Evolutionary conservation across 139 green algal genomes (phyloP).

Genomic region (Desmodesmus armatus): DNA sequence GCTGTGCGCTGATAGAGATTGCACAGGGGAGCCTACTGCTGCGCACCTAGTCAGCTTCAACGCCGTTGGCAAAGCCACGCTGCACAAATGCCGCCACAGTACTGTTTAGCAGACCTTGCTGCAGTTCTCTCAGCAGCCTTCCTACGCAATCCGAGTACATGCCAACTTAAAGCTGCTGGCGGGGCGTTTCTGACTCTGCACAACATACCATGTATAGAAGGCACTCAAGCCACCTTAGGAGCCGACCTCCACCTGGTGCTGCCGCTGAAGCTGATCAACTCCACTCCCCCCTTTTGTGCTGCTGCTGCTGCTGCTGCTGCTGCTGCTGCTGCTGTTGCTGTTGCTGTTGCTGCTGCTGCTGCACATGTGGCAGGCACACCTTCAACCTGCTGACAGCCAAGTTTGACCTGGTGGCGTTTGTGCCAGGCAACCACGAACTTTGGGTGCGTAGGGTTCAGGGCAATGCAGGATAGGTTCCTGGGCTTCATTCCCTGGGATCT

Average conservation of each 20-base stretch:
- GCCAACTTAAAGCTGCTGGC: too few relatives aligned
- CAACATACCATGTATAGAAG: too few relatives aligned
- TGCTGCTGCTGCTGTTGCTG: not conserved
- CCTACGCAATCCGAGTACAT: too few relatives aligned
- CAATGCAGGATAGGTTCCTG: too few relatives aligned
- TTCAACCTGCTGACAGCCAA: slow-evolving; percentile 54
- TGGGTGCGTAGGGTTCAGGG: too few relatives aligned
- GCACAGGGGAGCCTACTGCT: too few relatives aligned
- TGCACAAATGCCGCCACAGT: not conserved
- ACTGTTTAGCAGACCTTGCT: not conserved
- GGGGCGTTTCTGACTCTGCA: too few relatives aligned
- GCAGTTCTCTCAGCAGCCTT: not conserved
- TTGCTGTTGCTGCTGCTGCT: not conserved
- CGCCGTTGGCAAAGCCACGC: not conserved
- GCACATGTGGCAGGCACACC: slow-evolving; percentile 51
- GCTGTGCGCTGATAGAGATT: too few relatives aligned
- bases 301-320: not conserved
- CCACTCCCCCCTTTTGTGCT: too few relatives aligned
- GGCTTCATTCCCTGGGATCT: too few relatives aligned
- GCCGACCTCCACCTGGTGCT: not conserved
- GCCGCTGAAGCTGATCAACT: not conserved
- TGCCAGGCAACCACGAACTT: slow-evolving; percentile 85
- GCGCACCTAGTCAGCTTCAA: too few relatives aligned
- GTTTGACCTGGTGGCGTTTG: slow-evolving; percentile 74
- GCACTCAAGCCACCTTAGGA: not conserved